phyloP scores from a whole-genome alignment of 1,284 basidiomycete species.

The Exobasidium cylindrosporum region DNA sequence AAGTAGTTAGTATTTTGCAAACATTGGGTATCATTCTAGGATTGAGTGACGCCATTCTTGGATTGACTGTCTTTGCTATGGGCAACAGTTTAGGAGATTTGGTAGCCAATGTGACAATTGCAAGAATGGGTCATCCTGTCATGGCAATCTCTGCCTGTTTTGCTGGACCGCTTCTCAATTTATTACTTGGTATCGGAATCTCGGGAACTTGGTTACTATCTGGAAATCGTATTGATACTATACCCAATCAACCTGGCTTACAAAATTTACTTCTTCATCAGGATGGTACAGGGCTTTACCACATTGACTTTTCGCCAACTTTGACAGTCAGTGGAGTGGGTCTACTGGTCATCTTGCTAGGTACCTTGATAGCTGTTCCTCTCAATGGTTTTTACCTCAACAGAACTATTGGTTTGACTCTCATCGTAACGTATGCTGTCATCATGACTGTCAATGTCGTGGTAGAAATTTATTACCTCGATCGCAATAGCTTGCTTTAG shows the following conservation, averaged over 20 bases:
- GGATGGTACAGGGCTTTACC: conserved; percentile 57
- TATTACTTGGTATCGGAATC: conserved; percentile 82
- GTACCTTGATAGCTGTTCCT: conserved; percentile 80
- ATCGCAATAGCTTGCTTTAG: too few relatives aligned
- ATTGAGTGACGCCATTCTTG: conserved; percentile 93
- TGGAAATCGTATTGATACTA: not conserved
- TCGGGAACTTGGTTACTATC: conserved; percentile 60
- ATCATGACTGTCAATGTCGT: conserved; percentile 43
- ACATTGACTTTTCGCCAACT: conserved; percentile 75
- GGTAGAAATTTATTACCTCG: conserved; percentile 25
- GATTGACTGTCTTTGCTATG: conserved; percentile 90
- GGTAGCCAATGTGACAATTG: conserved; percentile 86
- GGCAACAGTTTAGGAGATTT: conserved; percentile 95
- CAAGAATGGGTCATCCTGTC: conserved; percentile 46
- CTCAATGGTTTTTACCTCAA: conserved; percentile 77
- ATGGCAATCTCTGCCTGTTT: conserved; percentile 80
- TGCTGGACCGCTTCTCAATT: conserved; percentile 93
- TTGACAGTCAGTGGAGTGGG: conserved; percentile 78
- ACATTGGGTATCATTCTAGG: conserved; percentile 89
- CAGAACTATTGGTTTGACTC: conserved; percentile 71
- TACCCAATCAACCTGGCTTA: not conserved
- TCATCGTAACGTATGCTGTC: conserved; percentile 69
- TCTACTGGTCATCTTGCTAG: conserved; percentile 69
- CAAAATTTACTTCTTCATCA: not conserved
- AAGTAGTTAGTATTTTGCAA: conserved; percentile 59